Evolutionary conservation across 108 stramenopile species (phyloP), one percentile per base, ranked within the genome.

Genomic region (Chaetoceros muelleri): DNA sequence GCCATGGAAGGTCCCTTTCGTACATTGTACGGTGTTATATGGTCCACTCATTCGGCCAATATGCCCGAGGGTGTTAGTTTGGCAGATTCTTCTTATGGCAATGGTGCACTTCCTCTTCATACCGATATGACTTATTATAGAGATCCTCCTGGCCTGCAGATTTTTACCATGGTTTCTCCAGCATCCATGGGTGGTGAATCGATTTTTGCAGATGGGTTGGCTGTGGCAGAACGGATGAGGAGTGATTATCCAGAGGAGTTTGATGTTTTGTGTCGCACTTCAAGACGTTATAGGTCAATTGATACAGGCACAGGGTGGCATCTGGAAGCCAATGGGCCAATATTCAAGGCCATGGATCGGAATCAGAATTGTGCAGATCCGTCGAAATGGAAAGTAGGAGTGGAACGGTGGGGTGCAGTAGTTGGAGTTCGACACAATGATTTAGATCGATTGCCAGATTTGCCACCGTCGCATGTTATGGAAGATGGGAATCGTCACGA

Each of bases 11-110:
- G 85, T 46, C 89, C 89, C 3, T 65, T 82, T 20, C 82, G 84
- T 24, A 91, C 89, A 31, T 51, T 91, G 26, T 91, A 81, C 66
- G 89, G 89, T 18, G 64, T 58, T 21, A 77, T 91, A 1, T 86
- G 89, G 89, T 78, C 80, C 1, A 87, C 85, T 2, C 62, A 74
- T 3, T 70, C 81, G 1, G 30, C 55, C 2, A 59, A 52, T 24
- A 66, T 76, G 55, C 48, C 58, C 5, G 71, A 65, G 21, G 78
- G 73, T 25, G 65, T 81, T 2, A 84, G 83, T 46, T 64, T 62
- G 21, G 89, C 89, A 44, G 89, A 91, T 66, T 91, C 89, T 27
- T 81, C 84, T 18, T 91, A 91, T 67, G 78, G 81, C 0, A 57
- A 70, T 16, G 84, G 70, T 46, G 78, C 70, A 2, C 65, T 91